Evolutionary conservation across 129 eudicot genomes (phyloP).

Genomic region (Centella asiatica): DNA sequence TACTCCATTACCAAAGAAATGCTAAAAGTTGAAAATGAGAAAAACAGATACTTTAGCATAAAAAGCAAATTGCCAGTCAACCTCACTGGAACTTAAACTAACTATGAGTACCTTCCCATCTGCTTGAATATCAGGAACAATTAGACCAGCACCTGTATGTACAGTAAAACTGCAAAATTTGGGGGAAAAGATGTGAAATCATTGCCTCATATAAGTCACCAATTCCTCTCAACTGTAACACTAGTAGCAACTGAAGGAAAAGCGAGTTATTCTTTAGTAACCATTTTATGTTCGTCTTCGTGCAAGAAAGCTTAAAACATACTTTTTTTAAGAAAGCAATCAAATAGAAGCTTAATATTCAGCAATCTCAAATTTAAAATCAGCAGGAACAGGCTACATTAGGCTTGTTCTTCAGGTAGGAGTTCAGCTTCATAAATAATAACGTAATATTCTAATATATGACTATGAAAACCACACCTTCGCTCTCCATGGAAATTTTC

Average conservation of each 20-base stretch:
- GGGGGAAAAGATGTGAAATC: not conserved
- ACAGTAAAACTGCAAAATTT: conserved; percentile 58
- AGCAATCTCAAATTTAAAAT: too few relatives aligned
- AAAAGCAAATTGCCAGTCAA: not conserved
- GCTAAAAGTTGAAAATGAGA: too few relatives aligned
- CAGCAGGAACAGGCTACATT: too few relatives aligned
- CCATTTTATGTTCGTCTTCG: too few relatives aligned
- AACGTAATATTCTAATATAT: not conserved
- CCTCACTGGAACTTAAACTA: not conserved
- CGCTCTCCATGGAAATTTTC: conserved; percentile 59
- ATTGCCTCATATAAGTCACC: not conserved
- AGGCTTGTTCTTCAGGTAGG: too few relatives aligned
- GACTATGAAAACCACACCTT: conserved; percentile 35
- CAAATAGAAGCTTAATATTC: too few relatives aligned
- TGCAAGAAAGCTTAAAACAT: too few relatives aligned
- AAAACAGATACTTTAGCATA: not conserved
- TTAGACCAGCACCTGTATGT: conserved; percentile 96
- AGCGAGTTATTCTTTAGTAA: too few relatives aligned
- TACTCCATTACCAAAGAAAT: not conserved
- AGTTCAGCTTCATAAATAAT: too few relatives aligned
- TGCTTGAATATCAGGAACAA: conserved; percentile 90
- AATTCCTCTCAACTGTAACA: too few relatives aligned
- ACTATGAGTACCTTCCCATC: conserved; percentile 65
- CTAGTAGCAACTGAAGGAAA: too few relatives aligned
- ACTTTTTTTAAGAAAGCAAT: too few relatives aligned